phyloP scores from a whole-genome alignment of 1,284 basidiomycete genomes.

The Hypsizygus ulmarius region DNA sequence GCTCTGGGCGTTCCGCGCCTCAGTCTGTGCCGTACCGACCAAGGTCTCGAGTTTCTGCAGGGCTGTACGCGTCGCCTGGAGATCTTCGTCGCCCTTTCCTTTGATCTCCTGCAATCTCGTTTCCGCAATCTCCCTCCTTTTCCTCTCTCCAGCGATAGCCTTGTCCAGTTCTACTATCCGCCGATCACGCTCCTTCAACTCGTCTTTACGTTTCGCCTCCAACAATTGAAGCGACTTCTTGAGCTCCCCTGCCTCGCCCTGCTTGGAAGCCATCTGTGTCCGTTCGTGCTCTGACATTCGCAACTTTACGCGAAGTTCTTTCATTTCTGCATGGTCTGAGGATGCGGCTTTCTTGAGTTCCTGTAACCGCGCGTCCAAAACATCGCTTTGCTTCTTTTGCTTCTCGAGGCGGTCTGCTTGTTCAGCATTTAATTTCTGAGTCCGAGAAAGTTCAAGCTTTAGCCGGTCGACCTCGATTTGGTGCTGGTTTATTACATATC shows the following conservation, averaged over 20 bases:
- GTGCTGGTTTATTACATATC: conserved; percentile 40
- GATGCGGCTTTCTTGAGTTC: conserved; percentile 54
- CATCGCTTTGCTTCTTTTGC: conserved; percentile 58
- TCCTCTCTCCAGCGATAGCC: conserved; percentile 45
- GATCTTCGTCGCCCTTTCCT: conserved; percentile 42
- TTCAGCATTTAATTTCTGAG: conserved; percentile 48
- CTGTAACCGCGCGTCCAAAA: conserved; percentile 51
- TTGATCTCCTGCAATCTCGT: conserved; percentile 41
- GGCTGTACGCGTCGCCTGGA: conserved; percentile 32
- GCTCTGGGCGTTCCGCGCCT: conserved; percentile 31
- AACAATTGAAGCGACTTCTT: conserved; percentile 48
- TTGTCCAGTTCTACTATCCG: conserved; percentile 58
- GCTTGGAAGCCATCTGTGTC: conserved; percentile 47
- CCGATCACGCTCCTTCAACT: conserved; percentile 52
- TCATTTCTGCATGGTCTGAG: conserved; percentile 58
- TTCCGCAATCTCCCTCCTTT: conserved; percentile 47
- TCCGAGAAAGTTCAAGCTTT: conserved; percentile 51
- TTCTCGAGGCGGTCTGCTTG: conserved; percentile 57
- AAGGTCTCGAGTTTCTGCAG: conserved; percentile 34
- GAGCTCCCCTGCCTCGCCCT: conserved; percentile 49
- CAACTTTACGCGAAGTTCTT: conserved; percentile 58
- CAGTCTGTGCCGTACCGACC: conserved; percentile 35
- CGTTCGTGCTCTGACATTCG: conserved; percentile 61
- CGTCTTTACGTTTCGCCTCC: conserved; percentile 51
- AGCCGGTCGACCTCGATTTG: conserved; percentile 55